Base-by-base conservation (phyloP, 768 basidiomycete genomes). In the Lactarius trivialis region DNA sequence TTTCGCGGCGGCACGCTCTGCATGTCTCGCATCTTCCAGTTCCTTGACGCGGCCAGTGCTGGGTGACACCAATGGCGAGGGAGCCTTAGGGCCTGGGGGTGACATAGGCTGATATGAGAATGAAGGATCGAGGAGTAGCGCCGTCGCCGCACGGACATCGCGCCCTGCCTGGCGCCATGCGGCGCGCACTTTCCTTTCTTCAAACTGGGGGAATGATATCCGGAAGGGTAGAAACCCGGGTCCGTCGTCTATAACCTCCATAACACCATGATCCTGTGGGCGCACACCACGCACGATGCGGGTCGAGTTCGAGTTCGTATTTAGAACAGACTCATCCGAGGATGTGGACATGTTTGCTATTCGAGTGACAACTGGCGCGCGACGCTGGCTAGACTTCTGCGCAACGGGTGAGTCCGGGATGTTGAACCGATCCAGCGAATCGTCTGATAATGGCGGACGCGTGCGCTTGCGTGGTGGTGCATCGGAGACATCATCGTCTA, bases 401-500 rank as follows among this genome's bases (percentile, higher is more conserved):
- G 86, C 76, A 39, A 81, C 82, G 15, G 88, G 88, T 19, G 89
- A 86, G 39, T 75, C 77, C 48, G 84, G 82, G 14, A 64, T 39
- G 37, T 56, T 53, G 63, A 73, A 52, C 76, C 79, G 68, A 75
- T 77, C 71, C 72, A 74, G 60, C 70, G 71, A 68, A 67, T 77
- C 76, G 55, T 67, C 59, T 26, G 68, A 50, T 26, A 75, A 72
- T 55, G 74, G 72, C 32, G 85, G 85, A 63, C 76, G 77, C 70
- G 89, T 85, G 67, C 83, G 83, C 76, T 91, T 91, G 61, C 85
- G 83, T 55, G 89, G 88, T 41, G 84, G 86, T 15, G 83, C 87
- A 61, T 68, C 70, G 48, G 69, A 63, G 57, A 68, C 74, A 39
- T 81, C 79, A 55, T 75, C 71, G 51, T 75, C 73, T 19, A 74